Conservation (phyloP, 202 grass and related monocot species). For the Schoenoplectus triqueter region DNA sequence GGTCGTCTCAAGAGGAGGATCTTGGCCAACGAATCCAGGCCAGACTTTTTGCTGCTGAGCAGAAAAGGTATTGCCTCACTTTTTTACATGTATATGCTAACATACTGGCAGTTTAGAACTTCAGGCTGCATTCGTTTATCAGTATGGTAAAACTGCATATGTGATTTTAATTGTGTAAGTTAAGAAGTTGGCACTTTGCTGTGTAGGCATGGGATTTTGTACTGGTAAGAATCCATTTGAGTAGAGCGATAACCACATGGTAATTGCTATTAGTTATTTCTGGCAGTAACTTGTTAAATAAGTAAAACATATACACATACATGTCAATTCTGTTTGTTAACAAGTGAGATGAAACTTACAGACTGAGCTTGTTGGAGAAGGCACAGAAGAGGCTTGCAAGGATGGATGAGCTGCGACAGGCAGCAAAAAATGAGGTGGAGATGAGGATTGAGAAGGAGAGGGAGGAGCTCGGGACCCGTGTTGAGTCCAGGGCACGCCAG, state of each 20-base stretch:
- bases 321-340: slow-evolving; percentile 15
- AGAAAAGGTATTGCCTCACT: slow-evolving; percentile 69
- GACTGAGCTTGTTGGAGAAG: slow-evolving; percentile 79
- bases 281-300: background rate
- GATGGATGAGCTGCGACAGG: slow-evolving; percentile 85
- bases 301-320: background rate
- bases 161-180: slow-evolving; percentile 1
- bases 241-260: background rate
- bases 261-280: background rate
- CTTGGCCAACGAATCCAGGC: slow-evolving; percentile 80
- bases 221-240: background rate
- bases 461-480: slow-evolving; percentile 77
- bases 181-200: background rate
- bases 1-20: slow-evolving; percentile 98
- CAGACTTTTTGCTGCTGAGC: slow-evolving; percentile 88
- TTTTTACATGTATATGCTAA: background rate
- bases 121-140: background rate
- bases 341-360: slow-evolving; percentile 39
- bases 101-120: background rate
- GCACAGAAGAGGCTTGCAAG: slow-evolving; percentile 72
- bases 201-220: background rate
- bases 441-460: slow-evolving; percentile 87
- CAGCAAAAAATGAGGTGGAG: slow-evolving; percentile 77
- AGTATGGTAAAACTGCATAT: background rate
- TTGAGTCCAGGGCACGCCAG: slow-evolving; percentile 81